phyloP scores from a whole-genome alignment of 768 basidiomycete genomes.

The Suillus subaureus region DNA sequence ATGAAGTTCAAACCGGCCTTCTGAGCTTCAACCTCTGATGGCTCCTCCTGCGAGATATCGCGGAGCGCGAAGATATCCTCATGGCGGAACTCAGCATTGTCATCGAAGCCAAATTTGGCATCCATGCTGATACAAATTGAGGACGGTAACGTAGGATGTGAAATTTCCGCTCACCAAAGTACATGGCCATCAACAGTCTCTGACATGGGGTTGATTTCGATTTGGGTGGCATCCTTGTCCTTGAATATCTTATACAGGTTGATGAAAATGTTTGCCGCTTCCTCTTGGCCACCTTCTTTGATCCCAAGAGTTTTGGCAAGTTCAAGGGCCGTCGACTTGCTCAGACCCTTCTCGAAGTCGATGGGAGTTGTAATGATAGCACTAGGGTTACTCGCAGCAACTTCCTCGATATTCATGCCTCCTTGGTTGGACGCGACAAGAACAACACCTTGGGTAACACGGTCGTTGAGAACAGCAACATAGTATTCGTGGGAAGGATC shows the following conservation, averaged over 20 bases:
- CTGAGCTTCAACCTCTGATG: slow-evolving; percentile 97
- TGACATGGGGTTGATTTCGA: slow-evolving; percentile 98
- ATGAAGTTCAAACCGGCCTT: slow-evolving; percentile 97
- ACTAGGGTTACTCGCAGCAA: slow-evolving; percentile 91
- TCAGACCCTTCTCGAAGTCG: slow-evolving; percentile 79
- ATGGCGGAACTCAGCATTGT: slow-evolving; percentile 99
- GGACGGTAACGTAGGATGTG: neutral
- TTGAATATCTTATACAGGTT: slow-evolving; percentile 97
- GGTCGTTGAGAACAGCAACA: slow-evolving; percentile 95
- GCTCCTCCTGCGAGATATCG: slow-evolving; percentile 93
- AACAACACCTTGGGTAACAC: slow-evolving; percentile 84
- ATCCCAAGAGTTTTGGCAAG: slow-evolving; percentile 94
- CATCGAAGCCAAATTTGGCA: slow-evolving; percentile 99
- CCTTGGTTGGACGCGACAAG: slow-evolving; percentile 93
- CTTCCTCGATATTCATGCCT: slow-evolving; percentile 99
- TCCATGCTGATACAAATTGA: slow-evolving; percentile 75
- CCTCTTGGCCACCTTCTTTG: slow-evolving; percentile 69
- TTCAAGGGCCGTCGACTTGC: slow-evolving; percentile 65
- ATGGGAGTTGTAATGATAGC: slow-evolving; percentile 97
- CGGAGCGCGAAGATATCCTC: slow-evolving; percentile 85
- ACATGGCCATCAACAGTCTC: slow-evolving; percentile 90
- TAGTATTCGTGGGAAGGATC: slow-evolving; percentile 97
- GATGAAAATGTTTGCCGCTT: slow-evolving; percentile 92
- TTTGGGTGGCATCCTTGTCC: slow-evolving; percentile 98
- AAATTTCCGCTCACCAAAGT: slow-evolving; percentile 70